Evolutionary conservation across 805 yeast genomes (phyloP).

Genomic region (Kazachstania psychrophila): DNA sequence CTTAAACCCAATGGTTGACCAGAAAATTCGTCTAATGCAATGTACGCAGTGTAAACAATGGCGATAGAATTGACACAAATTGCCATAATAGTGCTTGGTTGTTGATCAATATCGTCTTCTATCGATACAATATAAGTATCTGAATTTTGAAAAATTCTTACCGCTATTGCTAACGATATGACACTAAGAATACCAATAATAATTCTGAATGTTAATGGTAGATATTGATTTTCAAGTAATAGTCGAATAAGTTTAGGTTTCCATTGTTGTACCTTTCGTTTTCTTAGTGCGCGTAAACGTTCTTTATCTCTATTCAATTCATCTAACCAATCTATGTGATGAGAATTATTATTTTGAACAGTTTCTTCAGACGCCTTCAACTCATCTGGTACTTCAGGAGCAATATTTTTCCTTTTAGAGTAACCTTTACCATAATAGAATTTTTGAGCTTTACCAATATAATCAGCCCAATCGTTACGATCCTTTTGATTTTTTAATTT

Average conservation of each 20-base stretch:
- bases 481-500: conserved; percentile 24
- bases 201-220: conserved; percentile 68
- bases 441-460: conserved; percentile 22
- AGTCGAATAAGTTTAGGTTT: conserved; percentile 50
- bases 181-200: conserved; percentile 49
- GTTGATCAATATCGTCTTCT: conserved; percentile 43
- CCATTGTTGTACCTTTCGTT: conserved; percentile 53
- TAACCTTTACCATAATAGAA: conserved; percentile 14
- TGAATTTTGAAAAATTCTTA: conserved; percentile 42
- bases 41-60: conserved; percentile 64
- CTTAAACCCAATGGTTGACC: conserved; percentile 90
- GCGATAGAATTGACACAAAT: conserved; percentile 76
- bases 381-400: neutral
- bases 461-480: conserved; percentile 25
- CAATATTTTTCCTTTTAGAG: neutral
- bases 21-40: conserved; percentile 82
- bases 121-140: conserved; percentile 7
- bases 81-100: conserved; percentile 90
- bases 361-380: neutral
- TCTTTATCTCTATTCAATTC: conserved; percentile 22
- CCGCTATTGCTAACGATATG: conserved; percentile 65
- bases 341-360: conserved; percentile 1
- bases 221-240: conserved; percentile 64
- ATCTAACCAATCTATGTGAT: conserved; percentile 16
- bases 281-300: conserved; percentile 30